Conservation (phyloP, 2,329 filamentous ascomycete species). For the Madurella mycetomatis region DNA sequence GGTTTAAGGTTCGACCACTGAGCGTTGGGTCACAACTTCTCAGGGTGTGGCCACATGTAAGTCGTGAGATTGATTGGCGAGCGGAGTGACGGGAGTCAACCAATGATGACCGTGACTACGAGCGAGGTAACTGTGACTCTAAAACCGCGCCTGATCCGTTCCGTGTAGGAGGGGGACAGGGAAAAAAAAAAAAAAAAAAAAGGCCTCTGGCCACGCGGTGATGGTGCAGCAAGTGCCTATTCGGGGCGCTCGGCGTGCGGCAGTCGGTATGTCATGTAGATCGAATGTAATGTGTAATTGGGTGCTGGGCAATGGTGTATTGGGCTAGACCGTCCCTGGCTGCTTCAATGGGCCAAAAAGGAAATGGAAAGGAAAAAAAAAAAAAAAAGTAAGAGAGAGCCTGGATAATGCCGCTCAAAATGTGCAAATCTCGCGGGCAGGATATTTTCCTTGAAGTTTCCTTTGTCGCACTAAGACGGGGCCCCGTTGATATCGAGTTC, state of each 20-base stretch:
- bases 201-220: not conserved
- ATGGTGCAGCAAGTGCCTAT: not conserved
- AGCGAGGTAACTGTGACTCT: not conserved
- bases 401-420: not conserved
- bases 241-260: not conserved
- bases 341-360: not conserved
- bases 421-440: not conserved
- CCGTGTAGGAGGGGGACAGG: not conserved
- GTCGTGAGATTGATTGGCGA: constrained; percentile 3
- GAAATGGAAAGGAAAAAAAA: not conserved
- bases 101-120: constrained; percentile 2
- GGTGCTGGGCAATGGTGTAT: too few relatives aligned
- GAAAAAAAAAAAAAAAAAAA: not conserved
- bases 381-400: not conserved
- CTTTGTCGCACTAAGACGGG: not conserved
- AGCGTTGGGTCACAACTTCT: constrained; percentile 1
- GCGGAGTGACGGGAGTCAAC: not conserved
- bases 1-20: constrained; percentile 10
- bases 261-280: too few relatives aligned
- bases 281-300: too few relatives aligned
- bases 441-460: not conserved
- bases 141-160: not conserved
- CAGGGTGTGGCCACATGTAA: constrained; percentile 11
- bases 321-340: too few relatives aligned
- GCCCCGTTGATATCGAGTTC: not conserved